These are phyloP conservation scores for Dalbergia oliveri DNA, from an alignment of 306 rosid genomes.

Conservation along the genomic window DNA sequence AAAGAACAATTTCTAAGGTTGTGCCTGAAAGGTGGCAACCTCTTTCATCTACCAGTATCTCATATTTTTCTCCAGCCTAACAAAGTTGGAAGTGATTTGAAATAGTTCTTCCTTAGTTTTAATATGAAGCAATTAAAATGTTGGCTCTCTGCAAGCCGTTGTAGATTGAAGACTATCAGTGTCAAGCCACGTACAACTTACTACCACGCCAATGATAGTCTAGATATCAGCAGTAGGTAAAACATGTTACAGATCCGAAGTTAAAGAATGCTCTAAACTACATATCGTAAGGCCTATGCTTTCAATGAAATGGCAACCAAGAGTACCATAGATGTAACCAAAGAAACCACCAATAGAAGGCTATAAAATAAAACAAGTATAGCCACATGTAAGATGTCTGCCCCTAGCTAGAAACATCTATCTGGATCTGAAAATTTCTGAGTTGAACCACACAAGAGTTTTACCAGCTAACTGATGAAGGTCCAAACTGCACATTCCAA, in stretches of 20 bases:
- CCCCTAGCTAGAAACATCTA: background rate
- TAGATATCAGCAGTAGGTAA: background rate
- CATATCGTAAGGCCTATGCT: too few relatives aligned
- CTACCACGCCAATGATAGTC: background rate
- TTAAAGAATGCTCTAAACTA: constrained; percentile 1
- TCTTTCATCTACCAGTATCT: background rate
- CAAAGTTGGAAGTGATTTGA: background rate
- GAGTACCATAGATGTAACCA: background rate
- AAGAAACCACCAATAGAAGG: background rate
- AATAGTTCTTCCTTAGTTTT: background rate
- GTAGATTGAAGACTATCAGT: background rate
- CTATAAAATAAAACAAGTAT: background rate
- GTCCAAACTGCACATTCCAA: too few relatives aligned
- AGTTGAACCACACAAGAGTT: background rate
- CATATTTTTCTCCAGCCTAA: background rate
- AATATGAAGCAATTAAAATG: background rate
- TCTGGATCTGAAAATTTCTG: background rate
- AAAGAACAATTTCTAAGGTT: background rate
- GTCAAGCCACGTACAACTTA: background rate
- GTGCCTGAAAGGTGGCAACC: background rate
- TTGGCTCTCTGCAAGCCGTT: background rate
- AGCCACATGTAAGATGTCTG: background rate
- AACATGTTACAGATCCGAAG: background rate
- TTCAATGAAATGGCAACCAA: background rate
- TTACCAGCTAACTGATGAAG: too few relatives aligned